Base-by-base conservation (phyloP, 441 rosid genomes). In the Brassica balearica region DNA sequence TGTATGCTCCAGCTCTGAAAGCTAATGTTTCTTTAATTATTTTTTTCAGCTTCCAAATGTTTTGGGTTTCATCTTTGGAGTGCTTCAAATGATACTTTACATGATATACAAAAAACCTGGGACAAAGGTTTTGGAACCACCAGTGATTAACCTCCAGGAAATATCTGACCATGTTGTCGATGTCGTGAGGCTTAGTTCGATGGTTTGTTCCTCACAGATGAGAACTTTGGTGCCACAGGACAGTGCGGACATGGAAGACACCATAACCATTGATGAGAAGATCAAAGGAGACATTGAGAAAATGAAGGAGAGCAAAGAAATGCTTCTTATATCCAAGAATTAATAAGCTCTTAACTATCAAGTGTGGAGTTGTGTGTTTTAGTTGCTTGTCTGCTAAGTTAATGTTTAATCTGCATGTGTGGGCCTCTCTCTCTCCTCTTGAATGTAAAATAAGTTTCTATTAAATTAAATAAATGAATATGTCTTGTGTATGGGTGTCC, bases 81-180 rank as follows among this genome's bases (percentile, higher is more conserved):
- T 93, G 3, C 71, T 86, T 67, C 99, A 93, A 66, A 95, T 95
- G 94, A 20, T 84, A 19, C 89, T 95, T 34, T 95, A 93, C 71
- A 20, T 89, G 82, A 78, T 90, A 9, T 95, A 92, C 71, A 88
- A 84, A 72, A 88, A 84, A 72, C 80, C 80, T 6, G 67, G 85
- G 8, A 83, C 82, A 65, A 86, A 84, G 72, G 74, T 70, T 2
- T 71, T 77, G 60, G 90, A 77, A 59, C 85, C 85, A 0, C 69
- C 89, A 32, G 80, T 56, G 73, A 80, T 80, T 71, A 86, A 83
- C 71, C 86, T 87, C 65, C 88, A 84, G 5, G 88, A 89, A 65
- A 46, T 85, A 56, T 63, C 88, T 1, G 91, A 91, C n/a, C 92
- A 87, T 32, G 81, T 87, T 2, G 86, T 89, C 1, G 96, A 92